Conservation (phyloP, 2,329 filamentous ascomycete species). For the Aspergillus niger region DNA sequence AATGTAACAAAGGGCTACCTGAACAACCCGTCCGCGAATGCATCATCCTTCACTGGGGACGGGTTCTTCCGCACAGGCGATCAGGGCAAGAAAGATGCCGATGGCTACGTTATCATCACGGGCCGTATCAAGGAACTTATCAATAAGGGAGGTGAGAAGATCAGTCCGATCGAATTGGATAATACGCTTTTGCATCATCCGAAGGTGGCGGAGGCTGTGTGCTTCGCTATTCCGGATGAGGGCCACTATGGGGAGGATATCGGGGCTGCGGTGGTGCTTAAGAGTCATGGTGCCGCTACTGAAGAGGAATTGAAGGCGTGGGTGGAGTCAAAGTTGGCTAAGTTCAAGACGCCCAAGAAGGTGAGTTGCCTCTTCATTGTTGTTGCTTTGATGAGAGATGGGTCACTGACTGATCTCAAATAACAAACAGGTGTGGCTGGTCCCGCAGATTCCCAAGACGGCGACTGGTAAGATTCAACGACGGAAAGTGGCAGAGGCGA, state of each 20-base stretch:
- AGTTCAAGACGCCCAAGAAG: slow-evolving; percentile 85
- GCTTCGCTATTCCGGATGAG: slow-evolving; percentile 79
- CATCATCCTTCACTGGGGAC: slow-evolving; percentile 69
- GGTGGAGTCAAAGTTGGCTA: slow-evolving; percentile 70
- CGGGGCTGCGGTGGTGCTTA: slow-evolving; percentile 73
- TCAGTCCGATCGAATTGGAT: slow-evolving; percentile 83
- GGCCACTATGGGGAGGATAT: slow-evolving; percentile 77
- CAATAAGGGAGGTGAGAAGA: slow-evolving; percentile 86
- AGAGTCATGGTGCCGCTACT: slow-evolving; percentile 60
- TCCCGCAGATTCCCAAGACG: slow-evolving; percentile 83
- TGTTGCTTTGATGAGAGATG: background rate
- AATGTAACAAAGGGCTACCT: slow-evolving; percentile 85
- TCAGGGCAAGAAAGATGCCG: slow-evolving; percentile 76
- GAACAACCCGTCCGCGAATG: slow-evolving; percentile 78
- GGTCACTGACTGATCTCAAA: background rate
- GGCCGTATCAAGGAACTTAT: slow-evolving; percentile 93
- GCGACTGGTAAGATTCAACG: slow-evolving; percentile 89
- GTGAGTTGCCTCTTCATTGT: slow-evolving; percentile 46
- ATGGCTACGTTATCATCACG: slow-evolving; percentile 83
- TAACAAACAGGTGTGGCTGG: slow-evolving; percentile 69
- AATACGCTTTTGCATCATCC: slow-evolving; percentile 76
- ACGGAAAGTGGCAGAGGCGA: slow-evolving; percentile 80
- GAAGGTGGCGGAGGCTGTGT: slow-evolving; percentile 74
- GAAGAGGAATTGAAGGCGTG: slow-evolving; percentile 67
- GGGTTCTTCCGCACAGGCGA: slow-evolving; percentile 88